phyloP scores from a whole-genome alignment of 108 stramenopile species.

The Stephanodiscus triporus region DNA sequence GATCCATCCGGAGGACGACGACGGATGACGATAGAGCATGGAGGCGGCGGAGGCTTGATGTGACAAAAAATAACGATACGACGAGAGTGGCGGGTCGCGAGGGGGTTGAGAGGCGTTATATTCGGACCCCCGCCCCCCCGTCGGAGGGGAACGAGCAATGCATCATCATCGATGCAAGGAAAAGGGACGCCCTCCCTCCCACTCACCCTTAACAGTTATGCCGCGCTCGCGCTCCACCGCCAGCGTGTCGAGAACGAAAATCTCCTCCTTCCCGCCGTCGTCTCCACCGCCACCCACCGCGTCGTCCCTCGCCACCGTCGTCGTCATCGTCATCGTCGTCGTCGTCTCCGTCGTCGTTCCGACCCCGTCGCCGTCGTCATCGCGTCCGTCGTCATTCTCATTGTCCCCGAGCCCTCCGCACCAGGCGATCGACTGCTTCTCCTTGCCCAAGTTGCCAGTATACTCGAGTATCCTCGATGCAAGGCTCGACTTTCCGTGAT shows the following conservation, averaged over 20 bases:
- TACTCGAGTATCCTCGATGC: slow-evolving; percentile 84
- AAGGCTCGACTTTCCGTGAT: slow-evolving; percentile 93
- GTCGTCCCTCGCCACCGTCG: slow-evolving; percentile 8
- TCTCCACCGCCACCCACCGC: neutral
- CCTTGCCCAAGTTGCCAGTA: slow-evolving; percentile 81
- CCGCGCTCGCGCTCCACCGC: slow-evolving; percentile 95
- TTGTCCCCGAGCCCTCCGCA: slow-evolving; percentile 23
- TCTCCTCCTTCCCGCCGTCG: slow-evolving; percentile 71
- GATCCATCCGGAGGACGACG: slow-evolving; percentile 64
- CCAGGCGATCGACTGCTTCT: slow-evolving; percentile 62
- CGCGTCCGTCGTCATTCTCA: too few relatives aligned
- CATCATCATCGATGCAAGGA: too few relatives aligned
- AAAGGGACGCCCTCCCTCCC: too few relatives aligned
- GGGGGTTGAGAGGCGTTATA: too few relatives aligned
- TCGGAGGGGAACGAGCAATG: too few relatives aligned
- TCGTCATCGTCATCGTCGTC: slow-evolving; percentile 17
- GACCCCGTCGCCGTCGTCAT: slow-evolving; percentile 4
- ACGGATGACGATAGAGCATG: slow-evolving; percentile 92
- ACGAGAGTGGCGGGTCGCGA: too few relatives aligned
- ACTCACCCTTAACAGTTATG: slow-evolving; percentile 84
- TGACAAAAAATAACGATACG: too few relatives aligned
- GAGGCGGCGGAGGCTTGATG: slow-evolving; percentile 96
- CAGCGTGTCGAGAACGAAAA: slow-evolving; percentile 94
- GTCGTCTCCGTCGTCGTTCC: neutral
- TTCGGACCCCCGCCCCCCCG: too few relatives aligned